Evolutionary conservation across 2,329 filamentous ascomycete genomes (phyloP).

Genomic region (Beauveria bassiana): DNA sequence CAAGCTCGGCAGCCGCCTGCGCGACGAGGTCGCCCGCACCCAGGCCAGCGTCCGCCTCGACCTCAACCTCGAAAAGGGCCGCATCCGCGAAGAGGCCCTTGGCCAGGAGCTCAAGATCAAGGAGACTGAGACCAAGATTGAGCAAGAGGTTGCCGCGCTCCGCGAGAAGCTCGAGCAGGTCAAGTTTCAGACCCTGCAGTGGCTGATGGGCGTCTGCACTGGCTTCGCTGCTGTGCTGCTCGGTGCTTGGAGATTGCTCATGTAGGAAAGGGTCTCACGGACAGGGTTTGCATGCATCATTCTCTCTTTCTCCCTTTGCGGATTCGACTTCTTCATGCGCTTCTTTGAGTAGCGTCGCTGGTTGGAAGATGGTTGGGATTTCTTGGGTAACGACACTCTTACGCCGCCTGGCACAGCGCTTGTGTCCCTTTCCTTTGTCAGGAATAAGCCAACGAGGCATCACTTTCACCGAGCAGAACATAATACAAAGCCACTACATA

Average conservation of each 20-base stretch:
- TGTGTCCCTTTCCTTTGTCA: neutral
- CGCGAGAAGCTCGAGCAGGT: slow-evolving; percentile 91
- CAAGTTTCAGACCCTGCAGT: slow-evolving; percentile 96
- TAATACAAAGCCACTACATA: neutral
- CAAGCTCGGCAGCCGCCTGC: slow-evolving; percentile 79
- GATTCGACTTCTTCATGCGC: neutral
- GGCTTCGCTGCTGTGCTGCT: slow-evolving; percentile 59
- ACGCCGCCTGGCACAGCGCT: neutral
- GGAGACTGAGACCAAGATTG: slow-evolving; percentile 96
- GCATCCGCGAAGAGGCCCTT: slow-evolving; percentile 93
- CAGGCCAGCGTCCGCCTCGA: slow-evolving; percentile 90
- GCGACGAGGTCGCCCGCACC: slow-evolving; percentile 90
- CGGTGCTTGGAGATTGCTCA: slow-evolving; percentile 63
- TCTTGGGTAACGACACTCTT: neutral
- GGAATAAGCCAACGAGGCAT: neutral
- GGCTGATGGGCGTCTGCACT: slow-evolving; percentile 82
- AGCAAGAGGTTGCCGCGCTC: slow-evolving; percentile 89
- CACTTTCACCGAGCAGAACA: neutral
- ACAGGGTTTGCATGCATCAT: neutral
- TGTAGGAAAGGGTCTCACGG: slow-evolving; percentile 33
- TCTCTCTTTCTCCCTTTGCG: neutral
- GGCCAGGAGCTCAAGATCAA: slow-evolving; percentile 97
- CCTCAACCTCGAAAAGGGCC: slow-evolving; percentile 91
- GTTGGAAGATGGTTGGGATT: neutral
- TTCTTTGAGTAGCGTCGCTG: neutral